Conservation (phyloP, 495 filamentous ascomycete genomes). For the Aspergillus ostianus region DNA sequence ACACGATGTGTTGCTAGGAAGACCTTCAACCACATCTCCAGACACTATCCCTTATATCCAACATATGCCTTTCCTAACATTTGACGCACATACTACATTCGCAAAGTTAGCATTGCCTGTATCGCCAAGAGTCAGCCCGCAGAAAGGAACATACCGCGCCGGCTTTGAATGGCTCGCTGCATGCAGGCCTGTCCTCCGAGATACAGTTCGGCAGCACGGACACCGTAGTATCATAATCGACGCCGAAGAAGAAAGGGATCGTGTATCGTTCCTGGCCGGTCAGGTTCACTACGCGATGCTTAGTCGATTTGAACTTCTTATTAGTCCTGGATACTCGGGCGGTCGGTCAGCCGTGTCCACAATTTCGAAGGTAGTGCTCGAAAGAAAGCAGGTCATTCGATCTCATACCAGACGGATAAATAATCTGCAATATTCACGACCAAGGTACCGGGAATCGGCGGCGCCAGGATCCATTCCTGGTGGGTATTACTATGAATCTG, state of each 20-base stretch:
- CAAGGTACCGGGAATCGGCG: conserved; percentile 41
- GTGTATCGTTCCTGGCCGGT: conserved; percentile 45
- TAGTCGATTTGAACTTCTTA: conserved; percentile 44
- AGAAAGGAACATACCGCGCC: conserved; percentile 16
- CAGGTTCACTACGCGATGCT: conserved; percentile 51
- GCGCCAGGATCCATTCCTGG: conserved; percentile 41
- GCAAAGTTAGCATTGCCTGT: background rate
- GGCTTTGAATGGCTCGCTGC: conserved; percentile 25
- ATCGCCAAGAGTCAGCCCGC: background rate
- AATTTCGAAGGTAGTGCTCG: background rate
- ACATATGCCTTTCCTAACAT: background rate
- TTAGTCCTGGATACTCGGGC: conserved; percentile 29
- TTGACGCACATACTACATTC: background rate
- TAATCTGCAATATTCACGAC: conserved; percentile 54
- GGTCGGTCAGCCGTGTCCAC: background rate
- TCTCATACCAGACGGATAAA: conserved; percentile 39
- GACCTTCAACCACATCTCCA: background rate
- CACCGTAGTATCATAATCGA: conserved; percentile 31
- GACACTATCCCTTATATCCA: background rate
- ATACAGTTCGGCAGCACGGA: conserved; percentile 22
- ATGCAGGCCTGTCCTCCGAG: conserved; percentile 14
- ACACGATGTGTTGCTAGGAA: background rate
- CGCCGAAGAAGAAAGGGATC: conserved; percentile 48
- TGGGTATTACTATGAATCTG: conserved; percentile 41
- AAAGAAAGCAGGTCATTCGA: no score